These are phyloP conservation scores for Diaporthe destruens DNA, from an alignment of 2,329 filamentous ascomycete species.

Conservation along the genomic window DNA sequence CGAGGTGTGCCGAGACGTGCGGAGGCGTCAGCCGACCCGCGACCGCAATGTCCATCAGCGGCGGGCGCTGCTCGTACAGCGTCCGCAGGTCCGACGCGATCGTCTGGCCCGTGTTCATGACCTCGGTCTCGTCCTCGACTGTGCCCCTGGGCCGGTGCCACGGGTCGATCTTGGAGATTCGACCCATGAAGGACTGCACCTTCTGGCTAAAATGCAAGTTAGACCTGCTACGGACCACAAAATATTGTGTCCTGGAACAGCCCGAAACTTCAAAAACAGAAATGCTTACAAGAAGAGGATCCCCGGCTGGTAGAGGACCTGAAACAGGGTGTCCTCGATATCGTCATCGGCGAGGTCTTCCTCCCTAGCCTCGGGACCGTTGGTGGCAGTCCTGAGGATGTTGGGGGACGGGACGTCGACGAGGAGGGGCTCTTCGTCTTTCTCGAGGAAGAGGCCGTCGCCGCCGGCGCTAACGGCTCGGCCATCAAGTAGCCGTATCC, in stretches of 20 bases:
- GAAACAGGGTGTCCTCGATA: slow-evolving; percentile 65
- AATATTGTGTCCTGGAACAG: too few species aligned
- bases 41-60: slow-evolving; percentile 68
- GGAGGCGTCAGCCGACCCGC: slow-evolving; percentile 62
- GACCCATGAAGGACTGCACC: slow-evolving; percentile 68
- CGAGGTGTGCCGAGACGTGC: slow-evolving; percentile 62
- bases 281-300: slow-evolving; percentile 61
- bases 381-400: slow-evolving; percentile 50
- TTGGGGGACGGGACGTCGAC: slow-evolving; percentile 58
- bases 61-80: slow-evolving; percentile 63
- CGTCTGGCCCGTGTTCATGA: slow-evolving; percentile 65
- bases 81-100: slow-evolving; percentile 64
- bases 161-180: slow-evolving; percentile 67
- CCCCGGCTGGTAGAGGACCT: slow-evolving; percentile 67
- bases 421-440: slow-evolving; percentile 61
- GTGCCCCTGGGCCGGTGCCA: slow-evolving; percentile 69
- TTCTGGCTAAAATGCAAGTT: slow-evolving; percentile 54
- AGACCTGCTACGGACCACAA: too few species aligned
- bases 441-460: slow-evolving; percentile 64
- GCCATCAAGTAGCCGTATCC: slow-evolving; percentile 68
- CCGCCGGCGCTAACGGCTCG: slow-evolving; percentile 68
- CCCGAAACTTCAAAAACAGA: too few species aligned
- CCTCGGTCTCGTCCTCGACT: slow-evolving; percentile 69
- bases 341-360: slow-evolving; percentile 49
- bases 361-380: slow-evolving; percentile 41